Conservation (phyloP, 2,329 filamentous ascomycete species). For the Coniochaeta ligniaria region DNA sequence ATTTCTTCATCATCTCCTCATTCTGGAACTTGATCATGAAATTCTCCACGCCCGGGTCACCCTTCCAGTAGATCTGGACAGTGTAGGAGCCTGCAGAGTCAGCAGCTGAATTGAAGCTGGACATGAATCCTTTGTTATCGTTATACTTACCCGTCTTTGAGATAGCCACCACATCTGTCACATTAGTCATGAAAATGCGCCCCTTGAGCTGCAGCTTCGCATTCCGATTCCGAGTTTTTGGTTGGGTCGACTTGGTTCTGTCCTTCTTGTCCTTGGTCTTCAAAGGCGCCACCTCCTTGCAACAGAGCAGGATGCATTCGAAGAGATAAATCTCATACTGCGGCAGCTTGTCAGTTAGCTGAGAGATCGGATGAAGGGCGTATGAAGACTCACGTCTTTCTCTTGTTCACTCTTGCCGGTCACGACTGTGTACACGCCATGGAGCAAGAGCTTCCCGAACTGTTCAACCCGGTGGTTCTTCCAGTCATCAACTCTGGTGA, state of each 20-base stretch:
- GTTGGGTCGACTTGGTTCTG: slow-evolving; percentile 46
- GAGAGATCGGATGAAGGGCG: neutral
- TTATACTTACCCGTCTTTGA: slow-evolving; percentile 69
- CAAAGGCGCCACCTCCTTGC: slow-evolving; percentile 85
- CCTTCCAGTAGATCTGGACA: slow-evolving; percentile 98
- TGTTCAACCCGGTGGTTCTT: slow-evolving; percentile 84
- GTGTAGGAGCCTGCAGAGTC: slow-evolving; percentile 66
- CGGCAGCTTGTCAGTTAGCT: slow-evolving; percentile 11
- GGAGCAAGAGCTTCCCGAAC: slow-evolving; percentile 84
- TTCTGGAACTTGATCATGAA: slow-evolving; percentile 91
- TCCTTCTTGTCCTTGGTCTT: slow-evolving; percentile 76
- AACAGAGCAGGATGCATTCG: slow-evolving; percentile 89
- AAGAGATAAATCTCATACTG: slow-evolving; percentile 98
- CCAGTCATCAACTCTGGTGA: slow-evolving; percentile 87
- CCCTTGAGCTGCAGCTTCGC: slow-evolving; percentile 92
- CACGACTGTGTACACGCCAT: slow-evolving; percentile 85
- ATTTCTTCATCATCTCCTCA: slow-evolving; percentile 90
- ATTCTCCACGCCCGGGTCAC: slow-evolving; percentile 89
- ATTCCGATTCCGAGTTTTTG: slow-evolving; percentile 56
- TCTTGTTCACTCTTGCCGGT: slow-evolving; percentile 87
- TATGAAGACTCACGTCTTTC: slow-evolving; percentile 61
- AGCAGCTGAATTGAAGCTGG: slow-evolving; percentile 11
- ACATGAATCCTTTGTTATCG: neutral
- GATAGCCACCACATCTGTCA: slow-evolving; percentile 85
- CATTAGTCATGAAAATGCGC: slow-evolving; percentile 98